A percentile compares a stretch with the other conserved stretches of the same genome.
phyloP scores from a whole-genome alignment of 306 rosid species.

The Fragaria vesca region DNA sequence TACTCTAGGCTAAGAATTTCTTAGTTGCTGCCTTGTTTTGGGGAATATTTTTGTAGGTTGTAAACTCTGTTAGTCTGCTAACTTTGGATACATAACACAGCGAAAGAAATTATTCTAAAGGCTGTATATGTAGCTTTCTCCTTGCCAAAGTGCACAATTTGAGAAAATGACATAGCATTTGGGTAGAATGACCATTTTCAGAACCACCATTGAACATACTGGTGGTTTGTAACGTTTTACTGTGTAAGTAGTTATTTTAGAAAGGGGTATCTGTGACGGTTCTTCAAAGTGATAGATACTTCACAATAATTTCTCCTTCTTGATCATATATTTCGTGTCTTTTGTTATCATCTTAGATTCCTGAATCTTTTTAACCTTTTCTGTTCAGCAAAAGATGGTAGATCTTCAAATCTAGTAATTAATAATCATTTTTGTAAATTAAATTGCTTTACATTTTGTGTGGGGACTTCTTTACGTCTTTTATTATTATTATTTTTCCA shows the following conservation, averaged over 20 bases:
- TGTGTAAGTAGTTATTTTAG: constrained; percentile 19
- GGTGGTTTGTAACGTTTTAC: constrained; percentile 13
- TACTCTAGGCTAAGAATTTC: constrained; percentile 27
- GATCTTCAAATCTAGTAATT: not conserved
- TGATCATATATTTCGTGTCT: not conserved
- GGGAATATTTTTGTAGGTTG: constrained; percentile 49
- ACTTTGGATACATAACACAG: constrained; percentile 39
- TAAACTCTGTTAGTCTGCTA: constrained; percentile 46
- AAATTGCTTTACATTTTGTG: not conserved
- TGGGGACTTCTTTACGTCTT: not conserved
- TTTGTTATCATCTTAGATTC: not conserved
- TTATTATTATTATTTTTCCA: no score
- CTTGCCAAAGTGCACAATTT: constrained; percentile 21
- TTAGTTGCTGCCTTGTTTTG: constrained; percentile 25
- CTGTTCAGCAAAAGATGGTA: not conserved
- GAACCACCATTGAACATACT: constrained; percentile 16
- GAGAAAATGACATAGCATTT: not conserved
- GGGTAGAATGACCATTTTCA: constrained; percentile 5
- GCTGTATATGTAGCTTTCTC: constrained; percentile 25
- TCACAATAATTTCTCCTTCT: not conserved
- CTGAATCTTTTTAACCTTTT: not conserved
- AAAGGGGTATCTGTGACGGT: constrained; percentile 3
- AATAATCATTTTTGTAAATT: not conserved
- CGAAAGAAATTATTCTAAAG: constrained; percentile 40
- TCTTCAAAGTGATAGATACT: not conserved